Conservation (phyloP, 192 early-diverging fungal species). For the Podila horticola region DNA sequence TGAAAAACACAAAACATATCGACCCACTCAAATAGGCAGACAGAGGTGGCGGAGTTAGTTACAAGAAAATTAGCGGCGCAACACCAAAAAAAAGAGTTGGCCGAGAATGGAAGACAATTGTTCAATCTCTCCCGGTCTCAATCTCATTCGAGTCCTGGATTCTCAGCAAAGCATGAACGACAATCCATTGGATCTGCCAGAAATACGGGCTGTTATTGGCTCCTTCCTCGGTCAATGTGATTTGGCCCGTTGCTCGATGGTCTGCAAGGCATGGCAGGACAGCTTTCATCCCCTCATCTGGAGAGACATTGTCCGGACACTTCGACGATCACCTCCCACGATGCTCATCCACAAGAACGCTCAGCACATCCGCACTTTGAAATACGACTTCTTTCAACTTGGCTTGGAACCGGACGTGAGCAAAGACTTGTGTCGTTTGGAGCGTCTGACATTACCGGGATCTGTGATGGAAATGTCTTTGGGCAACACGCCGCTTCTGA, state of each 20-base stretch:
- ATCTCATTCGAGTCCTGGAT: too few species aligned
- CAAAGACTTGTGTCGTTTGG: background rate
- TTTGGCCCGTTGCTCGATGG: background rate
- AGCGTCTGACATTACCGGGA: background rate
- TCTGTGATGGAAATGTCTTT: background rate
- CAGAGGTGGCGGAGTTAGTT: too few species aligned
- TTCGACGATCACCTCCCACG: background rate
- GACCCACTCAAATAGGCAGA: too few species aligned
- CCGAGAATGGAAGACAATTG: too few species aligned
- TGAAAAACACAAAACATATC: too few species aligned
- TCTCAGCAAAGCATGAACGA: background rate
- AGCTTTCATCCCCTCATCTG: constrained; percentile 23
- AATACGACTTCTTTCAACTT: background rate
- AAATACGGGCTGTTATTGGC: constrained; percentile 16
- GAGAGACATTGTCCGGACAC: constrained; percentile 3
- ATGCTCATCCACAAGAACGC: background rate
- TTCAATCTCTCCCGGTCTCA: too few species aligned
- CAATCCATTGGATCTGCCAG: constrained; percentile 19
- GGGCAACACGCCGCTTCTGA: background rate
- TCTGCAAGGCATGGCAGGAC: constrained; percentile 17
- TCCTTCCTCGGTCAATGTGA: constrained; percentile 13
- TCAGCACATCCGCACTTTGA: background rate
- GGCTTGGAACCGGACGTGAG: background rate
- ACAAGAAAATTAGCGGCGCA: too few species aligned
- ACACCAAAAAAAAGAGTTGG: too few species aligned